phyloP scores from a whole-genome alignment of 2,329 filamentous ascomycete species.

The Didymella segeticola region DNA sequence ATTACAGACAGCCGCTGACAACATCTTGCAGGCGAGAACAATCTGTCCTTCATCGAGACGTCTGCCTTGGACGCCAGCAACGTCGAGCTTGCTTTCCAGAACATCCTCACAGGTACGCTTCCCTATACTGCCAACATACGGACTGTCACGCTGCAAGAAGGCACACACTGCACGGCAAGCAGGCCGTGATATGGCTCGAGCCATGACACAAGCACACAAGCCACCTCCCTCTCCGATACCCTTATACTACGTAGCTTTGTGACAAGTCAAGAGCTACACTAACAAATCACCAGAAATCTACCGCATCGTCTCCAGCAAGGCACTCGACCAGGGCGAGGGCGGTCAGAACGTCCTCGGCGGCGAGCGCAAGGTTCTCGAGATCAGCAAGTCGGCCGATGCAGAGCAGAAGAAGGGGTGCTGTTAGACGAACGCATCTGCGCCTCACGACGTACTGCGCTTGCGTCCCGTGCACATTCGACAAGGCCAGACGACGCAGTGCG shows the following conservation, averaged over 20 bases:
- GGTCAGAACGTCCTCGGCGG: conserved; percentile 78
- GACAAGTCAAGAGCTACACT: conserved; percentile 1
- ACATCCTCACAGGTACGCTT: conserved; percentile 89
- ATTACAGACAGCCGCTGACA: conserved; percentile 17
- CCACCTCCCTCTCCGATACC: conserved; percentile 2
- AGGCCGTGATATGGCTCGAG: not conserved
- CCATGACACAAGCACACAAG: conserved; percentile 3
- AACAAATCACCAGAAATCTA: conserved; percentile 79
- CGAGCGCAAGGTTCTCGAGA: conserved; percentile 78
- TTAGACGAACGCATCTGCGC: conserved; percentile 54
- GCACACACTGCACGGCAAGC: not conserved
- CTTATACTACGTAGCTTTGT: not conserved
- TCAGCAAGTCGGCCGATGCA: conserved; percentile 84
- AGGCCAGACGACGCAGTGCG: conserved; percentile 17
- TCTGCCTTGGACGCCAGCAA: conserved; percentile 98
- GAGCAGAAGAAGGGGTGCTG: conserved; percentile 83
- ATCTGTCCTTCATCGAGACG: conserved; percentile 98
- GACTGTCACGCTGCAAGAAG: not conserved
- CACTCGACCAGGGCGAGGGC: conserved; percentile 86
- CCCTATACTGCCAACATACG: not conserved
- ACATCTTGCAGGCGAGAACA: conserved; percentile 78
- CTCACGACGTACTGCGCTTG: conserved; percentile 24
- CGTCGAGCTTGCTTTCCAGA: conserved; percentile 98
- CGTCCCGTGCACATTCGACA: conserved; percentile 16
- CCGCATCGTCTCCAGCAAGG: conserved; percentile 98